Evolutionary conservation across 2,329 filamentous ascomycete genomes (phyloP).

Genomic region (Cercospora sesami): DNA sequence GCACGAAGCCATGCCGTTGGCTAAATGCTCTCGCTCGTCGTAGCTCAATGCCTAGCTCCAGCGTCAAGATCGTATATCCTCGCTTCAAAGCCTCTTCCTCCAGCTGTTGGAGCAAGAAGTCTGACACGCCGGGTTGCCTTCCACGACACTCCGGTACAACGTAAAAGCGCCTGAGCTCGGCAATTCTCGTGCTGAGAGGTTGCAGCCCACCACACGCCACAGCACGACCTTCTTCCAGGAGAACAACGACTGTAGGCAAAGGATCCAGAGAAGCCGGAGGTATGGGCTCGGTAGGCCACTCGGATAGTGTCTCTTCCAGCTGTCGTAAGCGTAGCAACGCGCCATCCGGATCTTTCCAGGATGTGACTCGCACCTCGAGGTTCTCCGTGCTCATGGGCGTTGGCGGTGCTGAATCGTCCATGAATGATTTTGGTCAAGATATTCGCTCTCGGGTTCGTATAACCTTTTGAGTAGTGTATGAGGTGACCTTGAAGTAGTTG

Average conservation of each 20-base stretch:
- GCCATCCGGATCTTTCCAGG: not conserved
- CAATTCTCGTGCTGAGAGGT: not conserved
- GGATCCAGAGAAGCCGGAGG: not conserved
- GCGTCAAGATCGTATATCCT: not conserved
- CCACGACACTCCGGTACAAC: not conserved
- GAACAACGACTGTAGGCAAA: not conserved
- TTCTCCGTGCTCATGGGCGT: not conserved
- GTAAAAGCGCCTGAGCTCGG: not conserved
- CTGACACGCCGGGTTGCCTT: not conserved
- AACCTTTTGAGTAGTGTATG: not conserved
- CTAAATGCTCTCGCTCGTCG: not conserved
- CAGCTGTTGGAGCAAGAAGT: not conserved
- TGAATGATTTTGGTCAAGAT: not conserved
- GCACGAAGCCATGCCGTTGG: not conserved
- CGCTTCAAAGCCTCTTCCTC: not conserved
- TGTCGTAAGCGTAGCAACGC: not conserved
- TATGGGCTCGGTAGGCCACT: not conserved
- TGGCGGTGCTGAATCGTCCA: not conserved
- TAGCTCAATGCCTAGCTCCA: not conserved
- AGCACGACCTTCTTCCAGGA: not conserved
- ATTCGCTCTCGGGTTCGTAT: not conserved
- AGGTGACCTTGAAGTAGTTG: not conserved
- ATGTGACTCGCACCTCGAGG: not conserved
- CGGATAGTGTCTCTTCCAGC: not conserved
- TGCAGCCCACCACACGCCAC: not conserved